Conservation (phyloP, 2,329 filamentous ascomycete genomes). For the Penicillium sp. region DNA sequence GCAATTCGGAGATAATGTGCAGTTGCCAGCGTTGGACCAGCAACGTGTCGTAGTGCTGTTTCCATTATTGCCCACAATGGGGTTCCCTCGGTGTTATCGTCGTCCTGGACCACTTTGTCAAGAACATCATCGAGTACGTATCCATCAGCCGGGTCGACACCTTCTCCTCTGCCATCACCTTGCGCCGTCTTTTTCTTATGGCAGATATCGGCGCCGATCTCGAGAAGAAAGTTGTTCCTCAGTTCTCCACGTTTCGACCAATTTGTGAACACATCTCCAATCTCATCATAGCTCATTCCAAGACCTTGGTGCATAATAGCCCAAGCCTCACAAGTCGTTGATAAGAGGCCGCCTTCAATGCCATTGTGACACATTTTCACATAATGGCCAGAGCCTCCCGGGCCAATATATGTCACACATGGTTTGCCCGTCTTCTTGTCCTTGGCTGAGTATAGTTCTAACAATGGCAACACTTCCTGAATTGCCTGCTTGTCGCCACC, state of each 20-base stretch:
- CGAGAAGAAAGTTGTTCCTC: constrained; percentile 58
- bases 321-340: constrained; percentile 62
- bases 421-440: constrained; percentile 53
- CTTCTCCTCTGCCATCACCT: constrained; percentile 32
- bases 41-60: constrained; percentile 58
- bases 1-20: constrained; percentile 62
- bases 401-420: constrained; percentile 59
- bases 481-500: constrained; percentile 58
- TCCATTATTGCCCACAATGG: constrained; percentile 63
- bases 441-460: constrained; percentile 60
- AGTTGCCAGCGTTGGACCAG: constrained; percentile 60
- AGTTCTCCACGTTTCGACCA: constrained; percentile 61
- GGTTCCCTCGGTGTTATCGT: constrained; percentile 63
- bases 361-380: constrained; percentile 76
- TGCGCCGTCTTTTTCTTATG: constrained; percentile 45
- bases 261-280: constrained; percentile 55
- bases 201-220: constrained; percentile 61
- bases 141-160: constrained; percentile 30
- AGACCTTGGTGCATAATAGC: constrained; percentile 57
- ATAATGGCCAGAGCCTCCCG: constrained; percentile 64
- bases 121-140: constrained; percentile 60
- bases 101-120: constrained; percentile 69
- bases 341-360: constrained; percentile 70
- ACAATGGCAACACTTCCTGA: constrained; percentile 57
- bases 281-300: constrained; percentile 57